Conservation (phyloP, 2,329 filamentous ascomycete genomes). For the Fusarium sp. region DNA sequence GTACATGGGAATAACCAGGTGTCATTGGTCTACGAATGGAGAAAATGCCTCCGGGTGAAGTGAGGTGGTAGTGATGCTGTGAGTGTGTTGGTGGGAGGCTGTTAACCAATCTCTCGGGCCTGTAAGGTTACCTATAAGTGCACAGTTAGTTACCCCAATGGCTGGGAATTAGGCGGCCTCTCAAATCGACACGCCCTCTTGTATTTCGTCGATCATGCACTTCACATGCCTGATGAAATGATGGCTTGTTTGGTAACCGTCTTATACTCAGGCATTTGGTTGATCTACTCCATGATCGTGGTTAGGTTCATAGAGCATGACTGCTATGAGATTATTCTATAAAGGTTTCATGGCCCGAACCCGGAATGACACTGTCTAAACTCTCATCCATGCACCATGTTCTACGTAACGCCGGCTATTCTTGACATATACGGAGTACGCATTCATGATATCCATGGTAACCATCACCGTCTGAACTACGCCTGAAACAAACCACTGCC, state of each 20-base stretch:
- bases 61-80: not conserved
- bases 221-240: conserved; percentile 12
- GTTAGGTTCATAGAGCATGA: not conserved
- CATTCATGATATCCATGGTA: not conserved
- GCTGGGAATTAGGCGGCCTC: conserved; percentile 1
- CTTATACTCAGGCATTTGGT: not conserved
- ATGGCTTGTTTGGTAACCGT: not conserved
- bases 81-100: not conserved
- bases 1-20: not conserved
- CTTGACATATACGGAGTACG: not conserved
- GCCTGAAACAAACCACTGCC: not conserved
- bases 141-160: conserved; percentile 6
- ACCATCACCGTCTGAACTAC: not conserved
- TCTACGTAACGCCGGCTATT: conserved; percentile 6
- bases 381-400: not conserved
- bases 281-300: not conserved
- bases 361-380: not conserved
- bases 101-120: conserved; percentile 2
- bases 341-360: not conserved
- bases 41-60: conserved; percentile 12
- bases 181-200: conserved; percentile 27
- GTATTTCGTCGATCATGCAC: conserved; percentile 33
- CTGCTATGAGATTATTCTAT: not conserved
- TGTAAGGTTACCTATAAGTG: not conserved
- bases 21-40: not conserved